Conservation (phyloP, 1,284 basidiomycete genomes). For the Pyrrhoderma noxium region DNA sequence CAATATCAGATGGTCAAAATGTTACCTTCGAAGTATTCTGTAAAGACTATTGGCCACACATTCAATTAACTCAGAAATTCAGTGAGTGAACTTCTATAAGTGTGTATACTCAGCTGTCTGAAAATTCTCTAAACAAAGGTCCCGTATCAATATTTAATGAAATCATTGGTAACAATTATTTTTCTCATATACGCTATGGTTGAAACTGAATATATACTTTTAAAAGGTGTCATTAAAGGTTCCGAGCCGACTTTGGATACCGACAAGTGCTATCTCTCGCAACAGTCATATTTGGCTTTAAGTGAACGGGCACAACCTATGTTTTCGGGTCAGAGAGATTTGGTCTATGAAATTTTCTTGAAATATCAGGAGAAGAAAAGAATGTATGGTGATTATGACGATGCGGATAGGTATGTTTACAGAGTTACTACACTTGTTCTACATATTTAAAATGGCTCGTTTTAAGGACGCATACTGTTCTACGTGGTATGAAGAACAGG, state of each 20-base stretch:
- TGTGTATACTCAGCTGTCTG: too few species aligned
- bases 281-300: conserved; percentile 38
- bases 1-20: too few species aligned
- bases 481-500: conserved; percentile 32
- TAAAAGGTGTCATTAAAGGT: conserved; percentile 59
- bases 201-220: too few species aligned
- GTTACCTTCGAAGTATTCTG: conserved; percentile 49
- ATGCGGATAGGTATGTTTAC: conserved; percentile 48
- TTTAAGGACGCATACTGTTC: conserved; percentile 43
- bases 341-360: conserved; percentile 50
- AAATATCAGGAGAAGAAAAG: conserved; percentile 44
- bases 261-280: conserved; percentile 35
- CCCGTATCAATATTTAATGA: conserved; percentile 62
- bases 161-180: conserved; percentile 46
- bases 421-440: neutral
- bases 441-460: neutral
- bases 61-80: conserved; percentile 49
- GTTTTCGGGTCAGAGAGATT: conserved; percentile 42
- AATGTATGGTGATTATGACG: conserved; percentile 43
- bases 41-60: conserved; percentile 55
- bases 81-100: conserved; percentile 30
- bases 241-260: conserved; percentile 41
- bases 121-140: conserved; percentile 31
- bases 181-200: too few species aligned
- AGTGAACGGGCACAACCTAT: conserved; percentile 46